Evolutionary conservation across 495 filamentous ascomycete species (phyloP).

Genomic region (Rhypophila decipiens): DNA sequence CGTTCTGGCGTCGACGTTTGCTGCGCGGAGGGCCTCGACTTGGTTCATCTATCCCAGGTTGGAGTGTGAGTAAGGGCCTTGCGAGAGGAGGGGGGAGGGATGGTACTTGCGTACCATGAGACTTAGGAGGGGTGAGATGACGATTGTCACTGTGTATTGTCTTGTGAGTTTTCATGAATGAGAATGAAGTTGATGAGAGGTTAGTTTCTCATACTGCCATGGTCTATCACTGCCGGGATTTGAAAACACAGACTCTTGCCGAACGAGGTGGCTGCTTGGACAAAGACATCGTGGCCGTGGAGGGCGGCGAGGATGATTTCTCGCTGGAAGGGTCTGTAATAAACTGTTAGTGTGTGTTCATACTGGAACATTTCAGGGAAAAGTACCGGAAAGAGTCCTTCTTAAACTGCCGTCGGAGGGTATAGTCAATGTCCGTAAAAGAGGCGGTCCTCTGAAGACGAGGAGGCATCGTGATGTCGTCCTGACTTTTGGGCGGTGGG

Average conservation of each 20-base stretch:
- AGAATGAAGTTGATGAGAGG: background rate
- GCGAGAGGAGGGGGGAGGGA: background rate
- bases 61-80: background rate
- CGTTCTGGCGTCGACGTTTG: slow-evolving; percentile 72
- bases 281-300: slow-evolving; percentile 82
- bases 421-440: slow-evolving; percentile 72
- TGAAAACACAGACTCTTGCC: slow-evolving; percentile 96
- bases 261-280: slow-evolving; percentile 94
- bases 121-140: slow-evolving; percentile 83
- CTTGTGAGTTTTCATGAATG: background rate
- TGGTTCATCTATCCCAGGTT: slow-evolving; percentile 66
- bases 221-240: slow-evolving; percentile 78
- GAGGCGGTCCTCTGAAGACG: slow-evolving; percentile 37
- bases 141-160: slow-evolving; percentile 64
- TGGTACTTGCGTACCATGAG: slow-evolving; percentile 64
- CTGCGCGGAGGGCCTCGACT: slow-evolving; percentile 68
- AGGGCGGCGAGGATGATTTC: slow-evolving; percentile 80
- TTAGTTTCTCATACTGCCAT: slow-evolving; percentile 57
- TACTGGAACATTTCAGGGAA: too few relatives aligned
- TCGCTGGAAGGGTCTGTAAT: slow-evolving; percentile 66
- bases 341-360: background rate
- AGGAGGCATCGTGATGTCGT: slow-evolving; percentile 32
- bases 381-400: slow-evolving; percentile 67
- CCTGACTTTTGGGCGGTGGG: too few relatives aligned
- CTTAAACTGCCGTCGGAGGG: slow-evolving; percentile 73